Conservation (phyloP, 495 filamentous ascomycete genomes). For the Talaromyces wortmannii region DNA sequence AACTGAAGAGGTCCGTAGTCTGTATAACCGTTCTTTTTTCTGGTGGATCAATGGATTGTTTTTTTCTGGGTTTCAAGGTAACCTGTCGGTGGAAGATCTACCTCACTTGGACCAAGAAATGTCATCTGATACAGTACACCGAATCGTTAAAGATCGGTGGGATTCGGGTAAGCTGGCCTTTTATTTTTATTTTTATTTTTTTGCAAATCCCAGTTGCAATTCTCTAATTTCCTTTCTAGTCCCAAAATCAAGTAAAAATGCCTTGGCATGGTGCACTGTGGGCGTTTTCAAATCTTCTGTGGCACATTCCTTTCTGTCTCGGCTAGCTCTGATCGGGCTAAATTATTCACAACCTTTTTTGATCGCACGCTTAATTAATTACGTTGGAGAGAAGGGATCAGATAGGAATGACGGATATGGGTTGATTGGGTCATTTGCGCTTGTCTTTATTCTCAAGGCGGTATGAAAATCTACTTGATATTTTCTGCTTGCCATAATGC, state of each 20-base stretch:
- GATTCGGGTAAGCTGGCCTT: constrained; percentile 9
- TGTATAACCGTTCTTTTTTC: constrained; percentile 42
- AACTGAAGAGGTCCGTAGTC: constrained; percentile 44
- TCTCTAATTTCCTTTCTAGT: not conserved
- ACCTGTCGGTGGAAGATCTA: constrained; percentile 33
- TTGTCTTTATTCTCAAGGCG: constrained; percentile 56
- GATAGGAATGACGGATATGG: constrained; percentile 45
- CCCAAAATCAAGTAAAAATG: constrained; percentile 10
- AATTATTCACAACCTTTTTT: constrained; percentile 56
- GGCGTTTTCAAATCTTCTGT: constrained; percentile 28
- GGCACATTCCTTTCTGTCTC: constrained; percentile 36
- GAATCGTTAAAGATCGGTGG: constrained; percentile 29
- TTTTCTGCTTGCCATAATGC: not conserved
- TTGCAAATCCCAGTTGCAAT: not conserved
- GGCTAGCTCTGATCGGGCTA: constrained; percentile 45
- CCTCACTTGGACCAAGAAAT: constrained; percentile 31
- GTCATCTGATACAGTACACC: constrained; percentile 20
- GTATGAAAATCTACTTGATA: constrained; percentile 17
- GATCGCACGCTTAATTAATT: constrained; percentile 38
- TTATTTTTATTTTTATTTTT: too few species aligned
- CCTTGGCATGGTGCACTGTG: constrained; percentile 26
- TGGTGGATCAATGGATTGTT: constrained; percentile 51
- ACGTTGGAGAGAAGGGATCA: constrained; percentile 26
- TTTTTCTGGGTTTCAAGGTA: constrained; percentile 29
- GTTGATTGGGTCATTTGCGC: constrained; percentile 53